A percentile compares a stretch with the other conserved stretches of the same genome.
These are phyloP conservation scores for Coleophoma eucalyptorum DNA, from an alignment of 2,329 filamentous ascomycete genomes.

Conservation along the genomic window DNA sequence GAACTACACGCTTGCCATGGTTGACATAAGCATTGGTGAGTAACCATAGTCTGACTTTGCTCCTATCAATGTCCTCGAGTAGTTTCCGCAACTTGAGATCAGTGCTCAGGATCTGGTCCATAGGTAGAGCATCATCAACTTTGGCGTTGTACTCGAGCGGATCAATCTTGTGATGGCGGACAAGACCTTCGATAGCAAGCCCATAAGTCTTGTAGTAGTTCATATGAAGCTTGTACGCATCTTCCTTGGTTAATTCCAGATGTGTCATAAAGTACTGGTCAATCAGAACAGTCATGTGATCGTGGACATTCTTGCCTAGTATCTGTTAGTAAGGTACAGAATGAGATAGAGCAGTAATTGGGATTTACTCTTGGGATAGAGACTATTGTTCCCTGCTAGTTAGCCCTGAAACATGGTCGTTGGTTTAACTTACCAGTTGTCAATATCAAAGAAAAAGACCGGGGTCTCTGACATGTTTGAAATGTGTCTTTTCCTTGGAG, in stretches of 20 bases:
- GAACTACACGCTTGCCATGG: constrained; percentile 79
- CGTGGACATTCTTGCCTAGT: constrained; percentile 74
- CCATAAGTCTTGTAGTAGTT: constrained; percentile 97
- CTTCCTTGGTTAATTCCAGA: constrained; percentile 67
- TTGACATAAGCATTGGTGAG: constrained; percentile 95
- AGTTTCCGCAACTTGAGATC: constrained; percentile 70
- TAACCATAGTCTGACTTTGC: constrained; percentile 86
- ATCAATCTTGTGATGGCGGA: constrained; percentile 92
- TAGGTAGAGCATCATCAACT: constrained; percentile 89
- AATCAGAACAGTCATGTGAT: constrained; percentile 85
- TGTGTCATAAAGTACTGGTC: constrained; percentile 52
- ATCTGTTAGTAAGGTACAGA: background rate
- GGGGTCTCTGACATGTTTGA: constrained; percentile 31
- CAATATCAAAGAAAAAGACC: constrained; percentile 84
- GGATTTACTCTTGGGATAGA: constrained; percentile 78
- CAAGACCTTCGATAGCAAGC: constrained; percentile 92
- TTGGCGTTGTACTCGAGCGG: constrained; percentile 90
- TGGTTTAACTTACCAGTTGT: constrained; percentile 71
- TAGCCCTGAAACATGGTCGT: background rate
- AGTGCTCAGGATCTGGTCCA: constrained; percentile 80
- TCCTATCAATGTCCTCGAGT: constrained; percentile 76
- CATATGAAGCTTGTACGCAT: constrained; percentile 81
- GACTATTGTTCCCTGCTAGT: constrained; percentile 17
- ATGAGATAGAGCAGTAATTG: background rate
- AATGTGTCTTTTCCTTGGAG: no score